Evolutionary conservation across 441 rosid genomes (phyloP), one percentile per base, ranked within the genome.

Genomic region (Aleurites moluccanus): DNA sequence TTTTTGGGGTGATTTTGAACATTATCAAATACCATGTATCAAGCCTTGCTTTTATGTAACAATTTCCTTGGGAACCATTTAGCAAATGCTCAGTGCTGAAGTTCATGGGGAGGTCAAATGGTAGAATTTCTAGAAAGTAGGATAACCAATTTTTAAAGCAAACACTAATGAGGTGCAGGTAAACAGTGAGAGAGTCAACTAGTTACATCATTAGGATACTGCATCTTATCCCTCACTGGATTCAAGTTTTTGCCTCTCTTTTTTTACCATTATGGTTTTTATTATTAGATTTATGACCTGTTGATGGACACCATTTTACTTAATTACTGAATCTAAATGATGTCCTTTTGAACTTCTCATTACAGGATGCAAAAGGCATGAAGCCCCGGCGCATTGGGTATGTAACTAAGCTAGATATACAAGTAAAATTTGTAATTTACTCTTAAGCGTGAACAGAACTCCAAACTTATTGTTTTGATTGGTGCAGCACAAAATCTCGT

Each of bases 401-500:
- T 67, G 94, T 78, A 25, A 0, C 15, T 28, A 69, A 20, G 57
- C 81, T 65, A 40, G 27, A 76, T 53, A 75, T 72, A 53, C 52
- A 30, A 52, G 16, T 69, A 28, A 55, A 35, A 71, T 20, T 49
- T 73, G 20, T n/a, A 55, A 56, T 57, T 73, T 28, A 27, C 21
- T 60, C 42, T 38, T 2, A 9, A 56, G 9, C 55, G 47, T 50
- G 11, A 73, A 72, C 10, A 21, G 7, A 38, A 30, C 13, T 4
- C 25, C 61, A 18, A 79, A 20, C 20, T 42, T 50, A n/a, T n/a
- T 60, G 15, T 78, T 77, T 70, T 81, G 75, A 68, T 44, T 78
- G 80, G 33, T 81, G 76, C 89, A 96, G 99, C 83, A 76, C 97
- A 40, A 96, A 93, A 86, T 80, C 90, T 72, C 86, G 96, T 57